Evolutionary conservation across 108 stramenopile species (phyloP).

Genomic region (Cyclostephanos tholiformis): DNA sequence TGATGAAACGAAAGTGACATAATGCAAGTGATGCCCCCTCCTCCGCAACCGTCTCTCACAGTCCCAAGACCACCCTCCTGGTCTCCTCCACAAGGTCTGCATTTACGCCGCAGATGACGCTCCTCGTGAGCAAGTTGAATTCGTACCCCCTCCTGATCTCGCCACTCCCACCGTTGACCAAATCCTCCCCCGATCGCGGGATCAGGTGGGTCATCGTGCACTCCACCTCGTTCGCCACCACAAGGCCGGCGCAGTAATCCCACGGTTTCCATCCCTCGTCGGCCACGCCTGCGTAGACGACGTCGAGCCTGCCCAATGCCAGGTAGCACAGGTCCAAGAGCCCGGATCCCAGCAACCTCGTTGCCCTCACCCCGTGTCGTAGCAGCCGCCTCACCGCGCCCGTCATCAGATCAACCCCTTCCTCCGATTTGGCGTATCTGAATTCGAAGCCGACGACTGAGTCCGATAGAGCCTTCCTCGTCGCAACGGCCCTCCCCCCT

Average conservation of each 20-base stretch:
- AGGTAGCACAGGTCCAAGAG: slow-evolving; percentile 86
- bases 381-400: slow-evolving; percentile 60
- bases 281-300: slow-evolving; percentile 85
- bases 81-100: slow-evolving; percentile 40
- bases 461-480: slow-evolving; percentile 45
- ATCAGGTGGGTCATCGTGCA: slow-evolving; percentile 58
- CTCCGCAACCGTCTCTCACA: too few species aligned
- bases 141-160: slow-evolving; percentile 42
- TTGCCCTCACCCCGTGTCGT: slow-evolving; percentile 67
- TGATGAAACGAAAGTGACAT: too few species aligned
- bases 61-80: slow-evolving; percentile 39
- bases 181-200: slow-evolving; percentile 26
- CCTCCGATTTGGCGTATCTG: slow-evolving; percentile 80
- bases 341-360: slow-evolving; percentile 77
- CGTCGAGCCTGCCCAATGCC: slow-evolving; percentile 77
- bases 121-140: slow-evolving; percentile 75
- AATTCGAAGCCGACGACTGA: slow-evolving; percentile 84
- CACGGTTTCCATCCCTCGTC: slow-evolving; percentile 85
- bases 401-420: too few species aligned
- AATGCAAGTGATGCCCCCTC: too few species aligned
- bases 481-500: too few species aligned
- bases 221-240: slow-evolving; percentile 75
- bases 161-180: too few species aligned
- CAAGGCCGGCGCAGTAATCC: slow-evolving; percentile 81
- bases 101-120: slow-evolving; percentile 71